Percentiles rank a stretch among this genome's conserved stretches.
These are phyloP conservation scores for Trichosanthes truncata DNA, from an alignment of 306 rosid genomes.

Conservation along the genomic window DNA sequence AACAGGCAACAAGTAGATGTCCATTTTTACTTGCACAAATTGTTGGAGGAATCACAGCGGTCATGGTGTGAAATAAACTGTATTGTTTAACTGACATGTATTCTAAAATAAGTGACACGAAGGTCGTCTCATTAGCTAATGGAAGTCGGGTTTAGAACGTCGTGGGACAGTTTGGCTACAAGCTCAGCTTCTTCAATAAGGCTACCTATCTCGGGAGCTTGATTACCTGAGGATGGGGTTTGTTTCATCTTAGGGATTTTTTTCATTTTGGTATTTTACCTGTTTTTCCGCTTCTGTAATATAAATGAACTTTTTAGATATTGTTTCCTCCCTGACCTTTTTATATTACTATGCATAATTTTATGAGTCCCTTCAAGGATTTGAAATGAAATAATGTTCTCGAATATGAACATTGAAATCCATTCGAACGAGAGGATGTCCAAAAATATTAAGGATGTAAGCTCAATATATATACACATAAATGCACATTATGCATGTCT, in stretches of 20 bases:
- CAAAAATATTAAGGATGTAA: no score
- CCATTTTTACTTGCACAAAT: neutral
- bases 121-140: neutral
- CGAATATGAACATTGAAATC: neutral
- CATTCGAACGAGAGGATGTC: neutral
- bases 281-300: neutral
- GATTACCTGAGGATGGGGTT: neutral
- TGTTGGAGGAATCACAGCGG: neutral
- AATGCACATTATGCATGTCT: no score
- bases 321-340: neutral
- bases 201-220: neutral
- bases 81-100: neutral
- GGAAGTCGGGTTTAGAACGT: neutral
- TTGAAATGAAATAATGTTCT: neutral
- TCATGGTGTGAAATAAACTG: neutral
- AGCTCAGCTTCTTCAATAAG: neutral
- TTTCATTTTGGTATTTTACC: no score
- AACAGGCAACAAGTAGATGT: neutral
- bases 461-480: no score
- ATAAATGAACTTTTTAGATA: neutral
- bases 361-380: neutral
- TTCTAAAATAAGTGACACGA: neutral
- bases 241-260: neutral
- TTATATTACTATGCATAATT: no score
- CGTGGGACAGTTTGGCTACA: neutral